Evolutionary conservation across 73 alveolate species (phyloP), one percentile per base, ranked within the genome.

Genomic region (Paramecium pentaurelia): DNA sequence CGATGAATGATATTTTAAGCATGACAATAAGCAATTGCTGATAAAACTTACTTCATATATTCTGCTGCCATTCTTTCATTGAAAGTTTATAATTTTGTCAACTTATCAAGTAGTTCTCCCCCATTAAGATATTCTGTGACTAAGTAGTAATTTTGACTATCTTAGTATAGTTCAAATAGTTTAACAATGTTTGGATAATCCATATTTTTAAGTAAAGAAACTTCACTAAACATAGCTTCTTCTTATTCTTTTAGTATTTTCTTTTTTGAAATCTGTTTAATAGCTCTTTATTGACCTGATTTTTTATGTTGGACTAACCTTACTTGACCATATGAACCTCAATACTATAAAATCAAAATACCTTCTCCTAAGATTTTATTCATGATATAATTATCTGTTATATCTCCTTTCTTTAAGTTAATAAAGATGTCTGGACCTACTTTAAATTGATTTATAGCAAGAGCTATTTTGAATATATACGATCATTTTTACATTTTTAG

Each of bases 11-110:
- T 96, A 54, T 95, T 95, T 89, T 94, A 95, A 68, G 90, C 92
- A 88, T 98, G 99, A 86, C 98, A 95, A 93, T 98, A 96, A 42
- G 95, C 86, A 11, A 97, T 91, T 1, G 98, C 99, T 47, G 96
- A 84, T 20, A 97, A 91, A 6, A 98, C 93, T 88, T 97, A 96
- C 22, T 88, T 94, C 96, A 96, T 94, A 45, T 96, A 91, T 47
- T 92, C 92, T 20, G 98, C 97, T 10, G 98, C 99, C 64, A 94
- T 94, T 49, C 93, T 92, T 88, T 97, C 99, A 27, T 94, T 75
- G 12, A 97, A 96, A 12, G 93, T 77, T 40, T 93, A 88, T 18
- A 58, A 85, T 60, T 93, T 71, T 7, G 95, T 89, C 44, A 97
- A 59, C 77, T 95, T 93, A 42, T 96, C 95, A 47, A 97, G 92